Base-by-base conservation (phyloP, 495 filamentous ascomycete genomes). In the Neurospora sp. region DNA sequence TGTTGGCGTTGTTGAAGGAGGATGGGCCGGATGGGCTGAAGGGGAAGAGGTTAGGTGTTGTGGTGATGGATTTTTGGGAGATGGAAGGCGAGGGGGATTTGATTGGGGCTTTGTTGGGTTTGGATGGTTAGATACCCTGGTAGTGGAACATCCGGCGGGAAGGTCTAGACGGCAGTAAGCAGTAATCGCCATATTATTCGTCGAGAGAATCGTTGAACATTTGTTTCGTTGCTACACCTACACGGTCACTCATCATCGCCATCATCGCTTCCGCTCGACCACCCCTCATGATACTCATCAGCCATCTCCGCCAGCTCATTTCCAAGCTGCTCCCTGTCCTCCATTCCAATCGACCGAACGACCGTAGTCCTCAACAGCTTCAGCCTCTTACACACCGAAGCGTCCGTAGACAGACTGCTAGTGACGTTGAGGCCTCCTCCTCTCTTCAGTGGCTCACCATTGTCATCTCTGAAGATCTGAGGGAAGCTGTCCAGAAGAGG, bases 241-340 rank as follows among this genome's bases (percentile, higher is more conserved):
- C 31, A 31, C 35, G n/a, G 10, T 66, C 70, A 82, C 16, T 86
- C 91, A 74, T 95, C 94, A 75, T 94, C 92, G 44, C 92, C 93
- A 12, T 90, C 90, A 69, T 97, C 94, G 69, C 89, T 92, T 72
- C 90, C 94, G 81, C 92, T 94, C 44, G 90, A 88, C 93, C 94
- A 98, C 1, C 94, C 95, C 70, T 94, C 92, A 77, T 93, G 90
- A 78, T 97, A 98, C 73, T 90, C 90, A 78, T 97, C 95, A 12
- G 91, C 89, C 73, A 98, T 91, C 76, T 92, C 92, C 62, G 90
- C 90, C 38, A 99, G 84, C n/a, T 93, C 91, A 76, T 97, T 94
- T 7, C 89, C 87, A 41, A 99, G 85, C 14, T 84, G 85, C 82
- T 99, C 96, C 12, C 92, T 87, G 75, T 98, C 94, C 73, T 94